Percentiles rank a stretch among this genome's conserved stretches.
Conservation (phyloP, 768 basidiomycete species). For the Leccinum subtestaceum region DNA sequence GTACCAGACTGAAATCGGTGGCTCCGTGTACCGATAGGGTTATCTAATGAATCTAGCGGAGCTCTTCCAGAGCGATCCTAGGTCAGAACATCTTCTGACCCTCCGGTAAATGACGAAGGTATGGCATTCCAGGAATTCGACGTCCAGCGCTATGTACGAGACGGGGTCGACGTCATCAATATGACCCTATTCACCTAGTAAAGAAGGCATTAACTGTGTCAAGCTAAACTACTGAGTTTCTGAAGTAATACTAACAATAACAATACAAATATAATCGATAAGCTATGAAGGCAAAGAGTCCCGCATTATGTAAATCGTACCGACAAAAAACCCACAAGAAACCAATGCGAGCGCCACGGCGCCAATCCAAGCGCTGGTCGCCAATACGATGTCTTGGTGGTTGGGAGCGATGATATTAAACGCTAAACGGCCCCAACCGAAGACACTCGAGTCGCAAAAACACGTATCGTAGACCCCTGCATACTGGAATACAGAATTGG, state of each 20-base stretch:
- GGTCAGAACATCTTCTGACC: neutral
- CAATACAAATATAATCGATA: neutral
- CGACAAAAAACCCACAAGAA: slow-evolving; percentile 25
- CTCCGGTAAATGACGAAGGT: neutral
- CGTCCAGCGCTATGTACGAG: neutral
- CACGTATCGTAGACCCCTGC: slow-evolving; percentile 26
- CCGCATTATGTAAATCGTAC: slow-evolving; percentile 28
- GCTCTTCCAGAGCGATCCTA: too few species aligned
- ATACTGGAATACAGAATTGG: slow-evolving; percentile 31
- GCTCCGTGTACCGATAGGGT: too few species aligned
- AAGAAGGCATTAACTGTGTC: neutral
- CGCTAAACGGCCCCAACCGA: slow-evolving; percentile 18
- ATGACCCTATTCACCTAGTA: neutral
- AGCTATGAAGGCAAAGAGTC: slow-evolving; percentile 19
- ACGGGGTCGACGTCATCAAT: neutral
- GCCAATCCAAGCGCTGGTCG: slow-evolving; percentile 38
- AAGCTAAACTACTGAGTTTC: neutral
- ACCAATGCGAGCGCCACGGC: slow-evolving; percentile 31
- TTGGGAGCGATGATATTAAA: slow-evolving; percentile 28
- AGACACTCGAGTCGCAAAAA: slow-evolving; percentile 30
- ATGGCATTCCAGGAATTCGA: neutral
- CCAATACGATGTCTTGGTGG: slow-evolving; percentile 21
- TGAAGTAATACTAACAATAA: neutral
- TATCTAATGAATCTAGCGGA: too few species aligned
- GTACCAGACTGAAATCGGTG: too few species aligned